Evolutionary conservation across 495 filamentous ascomycete genomes (phyloP).

Genomic region (Beverwykella pulmonaria): DNA sequence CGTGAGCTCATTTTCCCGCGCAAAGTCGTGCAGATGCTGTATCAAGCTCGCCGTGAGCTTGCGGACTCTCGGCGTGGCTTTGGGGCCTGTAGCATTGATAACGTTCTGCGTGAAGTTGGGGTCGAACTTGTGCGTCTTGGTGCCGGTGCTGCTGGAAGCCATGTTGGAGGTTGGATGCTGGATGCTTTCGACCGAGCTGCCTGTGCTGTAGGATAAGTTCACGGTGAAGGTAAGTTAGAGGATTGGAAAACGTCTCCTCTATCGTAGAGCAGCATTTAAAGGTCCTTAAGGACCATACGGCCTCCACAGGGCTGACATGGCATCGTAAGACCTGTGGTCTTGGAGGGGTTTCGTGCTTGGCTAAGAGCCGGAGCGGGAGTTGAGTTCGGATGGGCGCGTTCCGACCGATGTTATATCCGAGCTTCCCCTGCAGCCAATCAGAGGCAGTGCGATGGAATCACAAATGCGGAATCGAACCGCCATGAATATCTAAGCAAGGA

Average conservation of each 20-base stretch:
- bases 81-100: slow-evolving; percentile 70
- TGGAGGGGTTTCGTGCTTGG: slow-evolving; percentile 1
- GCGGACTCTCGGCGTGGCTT: slow-evolving; percentile 59
- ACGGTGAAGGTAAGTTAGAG: neutral
- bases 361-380: neutral
- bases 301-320: neutral
- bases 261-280: neutral
- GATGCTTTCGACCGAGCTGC: neutral
- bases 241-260: neutral
- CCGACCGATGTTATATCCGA: slow-evolving; percentile 1
- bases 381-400: neutral
- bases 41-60: slow-evolving; percentile 58
- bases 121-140: slow-evolving; percentile 45
- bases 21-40: slow-evolving; percentile 62
- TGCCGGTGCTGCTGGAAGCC: slow-evolving; percentile 17
- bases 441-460: neutral
- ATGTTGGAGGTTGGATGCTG: slow-evolving; percentile 1
- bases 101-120: slow-evolving; percentile 69
- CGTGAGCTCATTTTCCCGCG: slow-evolving; percentile 61
- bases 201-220: neutral
- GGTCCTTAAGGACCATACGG: neutral
- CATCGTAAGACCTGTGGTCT: neutral
- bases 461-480: neutral
- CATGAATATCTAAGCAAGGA: neutral
- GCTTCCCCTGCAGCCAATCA: neutral